Conservation (phyloP, 306 rosid genomes). For the Quercus alba region DNA sequence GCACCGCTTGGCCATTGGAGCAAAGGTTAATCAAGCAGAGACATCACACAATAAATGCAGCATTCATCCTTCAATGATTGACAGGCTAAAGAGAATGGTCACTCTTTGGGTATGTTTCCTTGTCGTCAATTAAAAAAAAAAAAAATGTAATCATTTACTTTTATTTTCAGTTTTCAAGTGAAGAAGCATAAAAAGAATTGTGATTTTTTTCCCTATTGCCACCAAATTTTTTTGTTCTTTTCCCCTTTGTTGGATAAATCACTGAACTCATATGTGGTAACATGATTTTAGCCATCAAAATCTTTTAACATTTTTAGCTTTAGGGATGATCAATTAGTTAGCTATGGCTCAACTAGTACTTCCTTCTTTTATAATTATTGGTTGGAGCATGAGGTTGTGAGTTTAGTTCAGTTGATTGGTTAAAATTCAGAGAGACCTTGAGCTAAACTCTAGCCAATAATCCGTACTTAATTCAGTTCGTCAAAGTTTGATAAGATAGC, state of each 20-base stretch:
- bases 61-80: background rate
- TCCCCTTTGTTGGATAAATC: background rate
- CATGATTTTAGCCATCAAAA: background rate
- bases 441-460: background rate
- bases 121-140: background rate
- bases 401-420: background rate
- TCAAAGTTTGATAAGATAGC: background rate
- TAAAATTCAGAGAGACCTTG: background rate
- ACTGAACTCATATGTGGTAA: background rate
- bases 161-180: background rate
- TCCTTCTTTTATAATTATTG: too few species aligned
- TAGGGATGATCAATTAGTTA: background rate
- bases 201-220: background rate
- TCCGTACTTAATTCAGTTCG: background rate
- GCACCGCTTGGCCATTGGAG: conserved; percentile 7
- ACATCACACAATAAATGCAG: background rate
- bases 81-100: background rate
- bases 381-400: too few species aligned
- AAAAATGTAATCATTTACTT: background rate
- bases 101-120: background rate
- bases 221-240: background rate
- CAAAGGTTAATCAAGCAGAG: background rate
- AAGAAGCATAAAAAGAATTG: background rate
- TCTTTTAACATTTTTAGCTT: background rate
- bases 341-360: too few species aligned